Percentiles rank a stretch among this genome's conserved stretches.
These are phyloP conservation scores for Irpex lacteus DNA, from an alignment of 1,284 basidiomycete genomes.

Conservation along the genomic window DNA sequence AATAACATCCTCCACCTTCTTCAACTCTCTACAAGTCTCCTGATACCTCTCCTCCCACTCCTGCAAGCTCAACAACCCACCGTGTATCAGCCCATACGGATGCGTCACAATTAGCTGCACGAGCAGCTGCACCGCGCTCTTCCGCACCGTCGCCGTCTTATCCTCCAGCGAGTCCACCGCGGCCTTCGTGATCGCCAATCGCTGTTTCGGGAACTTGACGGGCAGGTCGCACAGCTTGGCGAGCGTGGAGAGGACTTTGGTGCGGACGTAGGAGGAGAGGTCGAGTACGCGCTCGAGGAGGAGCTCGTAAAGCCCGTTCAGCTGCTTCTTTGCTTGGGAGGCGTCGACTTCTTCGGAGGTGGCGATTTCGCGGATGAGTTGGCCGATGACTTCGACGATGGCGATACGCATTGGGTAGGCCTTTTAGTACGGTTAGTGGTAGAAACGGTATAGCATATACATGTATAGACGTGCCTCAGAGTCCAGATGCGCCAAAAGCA, in stretches of 20 bases:
- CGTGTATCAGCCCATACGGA: constrained; percentile 85
- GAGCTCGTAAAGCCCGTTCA: constrained; percentile 80
- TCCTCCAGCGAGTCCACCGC: constrained; percentile 86
- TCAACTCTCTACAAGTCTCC: constrained; percentile 62
- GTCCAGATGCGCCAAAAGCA: constrained; percentile 85
- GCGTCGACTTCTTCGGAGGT: constrained; percentile 54
- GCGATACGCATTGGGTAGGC: constrained; percentile 96
- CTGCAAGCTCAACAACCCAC: constrained; percentile 72
- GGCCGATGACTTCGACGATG: constrained; percentile 83
- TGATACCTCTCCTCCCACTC: constrained; percentile 79
- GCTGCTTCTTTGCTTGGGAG: constrained; percentile 72
- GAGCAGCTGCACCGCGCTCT: constrained; percentile 79
- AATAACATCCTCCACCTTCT: constrained; percentile 50
- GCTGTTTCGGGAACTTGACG: constrained; percentile 86
- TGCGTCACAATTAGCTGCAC: constrained; percentile 84
- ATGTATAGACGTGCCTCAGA: constrained; percentile 68
- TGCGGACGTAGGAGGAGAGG: constrained; percentile 87
- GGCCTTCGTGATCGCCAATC: constrained; percentile 72
- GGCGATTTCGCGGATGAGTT: constrained; percentile 78
- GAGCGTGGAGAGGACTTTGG: constrained; percentile 82
- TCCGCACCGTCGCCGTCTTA: constrained; percentile 87
- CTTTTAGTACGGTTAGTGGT: constrained; percentile 42
- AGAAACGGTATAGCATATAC: too few relatives aligned
- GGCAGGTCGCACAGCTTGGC: constrained; percentile 71
- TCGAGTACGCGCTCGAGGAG: constrained; percentile 89